Evolutionary conservation across 2,329 filamentous ascomycete genomes (phyloP).

Genomic region (Pseudogymnoascus sp.): DNA sequence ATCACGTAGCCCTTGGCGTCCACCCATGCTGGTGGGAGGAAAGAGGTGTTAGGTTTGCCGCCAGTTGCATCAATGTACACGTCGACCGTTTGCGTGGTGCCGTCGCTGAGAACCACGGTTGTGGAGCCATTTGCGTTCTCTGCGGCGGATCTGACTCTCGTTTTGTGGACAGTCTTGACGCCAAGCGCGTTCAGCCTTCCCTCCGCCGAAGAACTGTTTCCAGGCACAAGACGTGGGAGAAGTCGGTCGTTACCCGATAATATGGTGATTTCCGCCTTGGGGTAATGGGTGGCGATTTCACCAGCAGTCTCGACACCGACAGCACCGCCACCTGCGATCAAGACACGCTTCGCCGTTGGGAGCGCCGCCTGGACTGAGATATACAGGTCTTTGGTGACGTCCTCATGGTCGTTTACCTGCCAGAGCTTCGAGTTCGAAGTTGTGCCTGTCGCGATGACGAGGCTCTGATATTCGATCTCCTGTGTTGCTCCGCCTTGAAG

Average conservation of each 20-base stretch:
- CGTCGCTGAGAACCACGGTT: slow-evolving; percentile 37
- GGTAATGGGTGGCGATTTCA: slow-evolving; percentile 23
- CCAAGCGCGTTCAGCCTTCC: slow-evolving; percentile 41
- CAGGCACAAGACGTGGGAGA: slow-evolving; percentile 10
- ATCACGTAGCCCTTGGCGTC: slow-evolving; percentile 40
- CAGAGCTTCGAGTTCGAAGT: slow-evolving; percentile 37
- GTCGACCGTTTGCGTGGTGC: slow-evolving; percentile 34
- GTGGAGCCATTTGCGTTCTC: slow-evolving; percentile 26
- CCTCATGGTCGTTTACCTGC: slow-evolving; percentile 37
- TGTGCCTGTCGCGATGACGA: slow-evolving; percentile 47
- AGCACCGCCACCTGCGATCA: slow-evolving; percentile 26
- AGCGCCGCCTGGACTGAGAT: slow-evolving; percentile 9
- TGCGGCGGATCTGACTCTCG: slow-evolving; percentile 30
- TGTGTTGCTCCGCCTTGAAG: background rate
- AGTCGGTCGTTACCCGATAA: slow-evolving; percentile 15
- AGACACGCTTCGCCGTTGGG: slow-evolving; percentile 19
- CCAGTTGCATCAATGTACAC: slow-evolving; percentile 42
- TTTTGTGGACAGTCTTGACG: slow-evolving; percentile 39
- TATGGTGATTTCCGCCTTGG: slow-evolving; percentile 17
- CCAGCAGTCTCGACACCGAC: slow-evolving; percentile 28
- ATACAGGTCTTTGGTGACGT: slow-evolving; percentile 15
- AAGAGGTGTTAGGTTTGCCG: slow-evolving; percentile 34
- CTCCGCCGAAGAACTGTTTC: slow-evolving; percentile 24
- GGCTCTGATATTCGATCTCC: slow-evolving; percentile 38
- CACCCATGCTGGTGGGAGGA: slow-evolving; percentile 41